A percentile compares a stretch with the other conserved stretches of the same genome.
These are phyloP conservation scores for Cercospora janseana DNA, from an alignment of 2,329 filamentous ascomycete species.

Conservation along the genomic window DNA sequence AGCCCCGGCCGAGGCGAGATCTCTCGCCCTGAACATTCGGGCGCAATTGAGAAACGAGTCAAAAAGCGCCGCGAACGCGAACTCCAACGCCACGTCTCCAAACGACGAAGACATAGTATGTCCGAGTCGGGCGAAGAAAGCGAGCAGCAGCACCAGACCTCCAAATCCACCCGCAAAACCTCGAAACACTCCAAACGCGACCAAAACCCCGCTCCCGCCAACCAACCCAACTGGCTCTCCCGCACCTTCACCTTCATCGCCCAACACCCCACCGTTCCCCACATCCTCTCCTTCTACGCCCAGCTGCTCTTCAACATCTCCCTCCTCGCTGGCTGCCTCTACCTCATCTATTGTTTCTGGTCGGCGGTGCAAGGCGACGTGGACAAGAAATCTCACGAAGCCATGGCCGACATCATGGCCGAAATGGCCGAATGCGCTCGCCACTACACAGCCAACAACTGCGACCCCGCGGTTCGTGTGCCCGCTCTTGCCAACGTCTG, in stretches of 20 bases:
- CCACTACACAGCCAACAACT: slow-evolving; percentile 74
- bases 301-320: slow-evolving; percentile 66
- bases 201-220: slow-evolving; percentile 16
- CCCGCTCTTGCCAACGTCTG: slow-evolving; percentile 74
- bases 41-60: slow-evolving; percentile 42
- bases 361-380: slow-evolving; percentile 73
- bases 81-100: slow-evolving; percentile 27
- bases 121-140: slow-evolving; percentile 36
- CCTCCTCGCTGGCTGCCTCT: slow-evolving; percentile 58
- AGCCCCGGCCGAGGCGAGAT: slow-evolving; percentile 44
- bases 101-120: slow-evolving; percentile 34
- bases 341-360: slow-evolving; percentile 68
- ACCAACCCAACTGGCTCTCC: slow-evolving; percentile 34
- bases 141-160: slow-evolving; percentile 17
- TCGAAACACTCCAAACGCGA: slow-evolving; percentile 20
- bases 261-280: slow-evolving; percentile 63
- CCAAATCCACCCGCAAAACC: slow-evolving; percentile 29
- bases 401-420: slow-evolving; percentile 62
- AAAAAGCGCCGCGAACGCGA: slow-evolving; percentile 33
- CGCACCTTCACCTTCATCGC: slow-evolving; percentile 62
- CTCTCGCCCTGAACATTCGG: slow-evolving; percentile 37
- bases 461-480: slow-evolving; percentile 62
- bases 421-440: slow-evolving; percentile 72
- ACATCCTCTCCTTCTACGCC: slow-evolving; percentile 65
- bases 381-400: slow-evolving; percentile 66